Evolutionary conservation across 2,329 filamentous ascomycete species (phyloP).

Genomic region (Arthroderma sp.): DNA sequence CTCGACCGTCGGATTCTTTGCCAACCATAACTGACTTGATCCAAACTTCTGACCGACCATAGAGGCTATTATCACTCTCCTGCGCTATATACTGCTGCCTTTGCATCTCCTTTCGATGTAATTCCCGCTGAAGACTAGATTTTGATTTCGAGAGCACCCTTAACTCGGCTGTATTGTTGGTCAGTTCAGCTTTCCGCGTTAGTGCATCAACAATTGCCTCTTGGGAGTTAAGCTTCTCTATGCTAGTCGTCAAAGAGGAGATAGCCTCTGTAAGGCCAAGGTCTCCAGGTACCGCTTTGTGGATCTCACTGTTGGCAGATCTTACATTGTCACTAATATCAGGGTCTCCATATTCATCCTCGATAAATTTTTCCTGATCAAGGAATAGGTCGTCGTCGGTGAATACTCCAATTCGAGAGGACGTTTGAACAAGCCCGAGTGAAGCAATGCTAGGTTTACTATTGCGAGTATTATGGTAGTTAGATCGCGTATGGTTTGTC

Average conservation of each 20-base stretch:
- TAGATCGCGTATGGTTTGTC: slow-evolving; percentile 40
- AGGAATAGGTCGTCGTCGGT: slow-evolving; percentile 85
- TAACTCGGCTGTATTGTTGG: slow-evolving; percentile 88
- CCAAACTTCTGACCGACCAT: slow-evolving; percentile 74
- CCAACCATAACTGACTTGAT: slow-evolving; percentile 92
- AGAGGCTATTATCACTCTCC: slow-evolving; percentile 94
- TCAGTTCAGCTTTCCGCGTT: slow-evolving; percentile 86
- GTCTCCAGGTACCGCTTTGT: slow-evolving; percentile 88
- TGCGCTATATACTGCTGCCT: slow-evolving; percentile 94
- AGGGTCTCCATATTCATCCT: slow-evolving; percentile 71
- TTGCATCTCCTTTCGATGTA: slow-evolving; percentile 86
- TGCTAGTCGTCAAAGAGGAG: slow-evolving; percentile 71
- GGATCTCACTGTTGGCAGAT: slow-evolving; percentile 66
- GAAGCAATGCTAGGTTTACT: slow-evolving; percentile 82
- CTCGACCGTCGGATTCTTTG: slow-evolving; percentile 78
- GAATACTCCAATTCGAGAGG: slow-evolving; percentile 82
- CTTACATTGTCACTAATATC: slow-evolving; percentile 45
- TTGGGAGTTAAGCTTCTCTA: slow-evolving; percentile 76
- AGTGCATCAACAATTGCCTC: slow-evolving; percentile 84
- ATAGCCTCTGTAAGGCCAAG: slow-evolving; percentile 89
- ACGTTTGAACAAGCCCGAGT: slow-evolving; percentile 75
- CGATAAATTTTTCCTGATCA: slow-evolving; percentile 61
- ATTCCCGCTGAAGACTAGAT: slow-evolving; percentile 81
- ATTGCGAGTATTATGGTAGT: slow-evolving; percentile 31
- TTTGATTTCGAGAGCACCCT: slow-evolving; percentile 89